A percentile compares a stretch with the other conserved stretches of the same genome.
Conservation (phyloP, 2,329 filamentous ascomycete genomes). For the Hymenoscyphus fraxineus region DNA sequence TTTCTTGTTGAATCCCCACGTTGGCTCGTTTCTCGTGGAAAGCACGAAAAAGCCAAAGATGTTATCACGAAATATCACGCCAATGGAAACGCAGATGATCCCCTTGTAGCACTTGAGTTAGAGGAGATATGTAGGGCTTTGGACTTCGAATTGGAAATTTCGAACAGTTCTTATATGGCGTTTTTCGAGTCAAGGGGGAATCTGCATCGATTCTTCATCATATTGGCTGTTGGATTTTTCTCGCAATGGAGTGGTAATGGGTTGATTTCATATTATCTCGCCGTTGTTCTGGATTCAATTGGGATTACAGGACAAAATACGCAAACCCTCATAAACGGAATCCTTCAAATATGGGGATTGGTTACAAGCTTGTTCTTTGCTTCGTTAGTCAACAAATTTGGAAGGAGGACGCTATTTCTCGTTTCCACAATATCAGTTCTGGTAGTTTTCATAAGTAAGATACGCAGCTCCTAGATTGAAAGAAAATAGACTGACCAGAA, state of each 20-base stretch:
- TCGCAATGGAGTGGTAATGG: conserved; percentile 27
- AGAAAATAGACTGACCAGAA: not conserved
- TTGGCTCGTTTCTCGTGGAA: conserved; percentile 55
- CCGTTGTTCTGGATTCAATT: conserved; percentile 23
- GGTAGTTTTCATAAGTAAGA: conserved; percentile 20
- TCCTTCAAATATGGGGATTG: conserved; percentile 24
- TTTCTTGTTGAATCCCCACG: conserved; percentile 49
- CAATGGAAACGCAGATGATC: conserved; percentile 46
- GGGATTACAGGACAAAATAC: conserved; percentile 21
- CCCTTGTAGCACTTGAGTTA: conserved; percentile 45
- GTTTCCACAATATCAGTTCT: conserved; percentile 21
- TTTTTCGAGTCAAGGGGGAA: conserved; percentile 27
- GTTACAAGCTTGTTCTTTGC: conserved; percentile 23
- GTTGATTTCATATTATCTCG: conserved; percentile 26
- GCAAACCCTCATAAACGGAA: conserved; percentile 25
- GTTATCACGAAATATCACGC: conserved; percentile 53
- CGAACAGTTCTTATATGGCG: conserved; percentile 35
- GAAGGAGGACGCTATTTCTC: conserved; percentile 23
- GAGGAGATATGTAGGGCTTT: conserved; percentile 23
- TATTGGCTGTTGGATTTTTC: conserved; percentile 19
- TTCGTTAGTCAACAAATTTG: conserved; percentile 23
- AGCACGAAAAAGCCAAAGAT: conserved; percentile 47
- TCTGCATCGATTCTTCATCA: conserved; percentile 23
- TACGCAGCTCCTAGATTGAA: not conserved
- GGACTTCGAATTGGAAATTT: conserved; percentile 26